phyloP scores from a whole-genome alignment of 805 yeast species.

The Kuraishia ogatae region DNA sequence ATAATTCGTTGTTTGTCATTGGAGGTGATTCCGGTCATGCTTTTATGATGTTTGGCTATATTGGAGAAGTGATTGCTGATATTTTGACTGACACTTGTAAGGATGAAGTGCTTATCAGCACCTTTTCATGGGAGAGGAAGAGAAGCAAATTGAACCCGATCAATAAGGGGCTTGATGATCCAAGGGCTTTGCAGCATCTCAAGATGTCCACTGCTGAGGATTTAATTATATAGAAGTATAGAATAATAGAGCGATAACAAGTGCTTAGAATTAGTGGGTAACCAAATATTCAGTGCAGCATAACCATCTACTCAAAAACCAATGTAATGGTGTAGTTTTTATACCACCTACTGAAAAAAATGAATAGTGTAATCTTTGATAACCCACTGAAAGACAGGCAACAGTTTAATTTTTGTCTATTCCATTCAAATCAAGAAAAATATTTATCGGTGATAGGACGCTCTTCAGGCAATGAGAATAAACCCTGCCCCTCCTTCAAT shows the following conservation, averaged over 20 bases:
- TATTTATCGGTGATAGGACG: conserved; percentile 22
- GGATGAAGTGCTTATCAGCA: conserved; percentile 9
- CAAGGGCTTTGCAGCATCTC: conserved; percentile 15
- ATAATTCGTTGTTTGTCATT: conserved; percentile 21
- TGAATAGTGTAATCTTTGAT: too few species aligned
- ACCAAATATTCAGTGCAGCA: too few species aligned
- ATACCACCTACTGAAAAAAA: background rate
- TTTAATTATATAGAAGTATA: conserved; percentile 10
- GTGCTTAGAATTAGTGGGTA: too few species aligned
- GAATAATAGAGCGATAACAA: too few species aligned
- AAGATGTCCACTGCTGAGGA: conserved; percentile 18
- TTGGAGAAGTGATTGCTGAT: conserved; percentile 19
- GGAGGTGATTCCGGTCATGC: conserved; percentile 33
- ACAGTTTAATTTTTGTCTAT: too few species aligned
- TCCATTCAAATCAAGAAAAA: conserved; percentile 1
- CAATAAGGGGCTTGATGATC: conserved; percentile 15
- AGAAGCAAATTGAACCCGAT: conserved; percentile 16
- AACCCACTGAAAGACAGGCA: too few species aligned
- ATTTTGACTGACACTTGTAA: conserved; percentile 10
- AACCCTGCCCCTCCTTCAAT: conserved; percentile 49
- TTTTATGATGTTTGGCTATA: conserved; percentile 26
- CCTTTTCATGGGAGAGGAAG: conserved; percentile 18
- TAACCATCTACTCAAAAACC: too few species aligned
- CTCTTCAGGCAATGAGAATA: conserved; percentile 30
- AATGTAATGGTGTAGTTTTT: too few species aligned